A percentile compares a stretch with the other conserved stretches of the same genome.
phyloP scores from a whole-genome alignment of 306 rosid genomes.

The peach (Prunus persica) region Prunus_persica_NCBIv2 NC_034012.1:5941001-5941500 shows the following conservation, averaged over 20 bases:
- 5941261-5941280: too few relatives aligned
- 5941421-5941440: neutral
- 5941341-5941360: too few relatives aligned
- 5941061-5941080: neutral
- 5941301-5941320: too few relatives aligned
- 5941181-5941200: neutral
- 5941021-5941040: slow-evolving; percentile 2
- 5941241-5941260: too few relatives aligned
- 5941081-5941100: neutral
- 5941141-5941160: neutral
- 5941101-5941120: neutral
- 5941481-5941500: neutral
- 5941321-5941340: too few relatives aligned
- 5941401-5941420: too few relatives aligned
- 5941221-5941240: neutral
- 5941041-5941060: neutral
- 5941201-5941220: neutral
- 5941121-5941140: neutral
- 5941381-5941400: too few relatives aligned
- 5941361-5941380: too few relatives aligned
- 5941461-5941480: neutral
- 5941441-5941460: neutral
- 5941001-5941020: neutral
- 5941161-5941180: neutral
- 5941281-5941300: too few relatives aligned